phyloP scores from a whole-genome alignment of 2,329 filamentous ascomycete genomes.

The Fusarium musae region DNA sequence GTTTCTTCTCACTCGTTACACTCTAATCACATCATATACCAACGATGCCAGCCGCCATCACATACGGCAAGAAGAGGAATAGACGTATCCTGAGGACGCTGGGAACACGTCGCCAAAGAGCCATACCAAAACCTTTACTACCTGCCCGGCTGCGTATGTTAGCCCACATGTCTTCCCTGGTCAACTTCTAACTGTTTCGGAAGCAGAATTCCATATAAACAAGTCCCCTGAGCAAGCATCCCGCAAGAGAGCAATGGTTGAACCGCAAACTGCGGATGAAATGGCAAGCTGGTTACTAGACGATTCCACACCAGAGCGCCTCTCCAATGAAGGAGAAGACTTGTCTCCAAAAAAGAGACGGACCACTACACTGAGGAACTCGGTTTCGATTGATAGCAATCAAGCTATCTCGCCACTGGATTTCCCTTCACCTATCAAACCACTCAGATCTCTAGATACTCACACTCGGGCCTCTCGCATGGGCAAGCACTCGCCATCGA shows the following conservation, averaged over 20 bases:
- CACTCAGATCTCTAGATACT: neutral
- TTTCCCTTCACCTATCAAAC: constrained; percentile 18
- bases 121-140: constrained; percentile 23
- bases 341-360: constrained; percentile 14
- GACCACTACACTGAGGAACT: neutral
- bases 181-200: constrained; percentile 1
- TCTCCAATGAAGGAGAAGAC: constrained; percentile 2
- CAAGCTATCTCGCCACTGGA: constrained; percentile 15
- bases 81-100: constrained; percentile 44
- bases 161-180: neutral
- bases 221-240: constrained; percentile 12
- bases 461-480: constrained; percentile 11
- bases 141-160: constrained; percentile 34
- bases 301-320: constrained; percentile 30
- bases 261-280: constrained; percentile 36
- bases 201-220: neutral
- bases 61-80: constrained; percentile 48
- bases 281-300: constrained; percentile 48
- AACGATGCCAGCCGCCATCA: constrained; percentile 42
- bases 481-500: constrained; percentile 22
- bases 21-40: neutral
- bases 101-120: constrained; percentile 43
- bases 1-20: neutral
- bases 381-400: neutral
- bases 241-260: constrained; percentile 15